phyloP scores from a whole-genome alignment of 495 filamentous ascomycete genomes.

The Aspergillus nanangensis region DNA sequence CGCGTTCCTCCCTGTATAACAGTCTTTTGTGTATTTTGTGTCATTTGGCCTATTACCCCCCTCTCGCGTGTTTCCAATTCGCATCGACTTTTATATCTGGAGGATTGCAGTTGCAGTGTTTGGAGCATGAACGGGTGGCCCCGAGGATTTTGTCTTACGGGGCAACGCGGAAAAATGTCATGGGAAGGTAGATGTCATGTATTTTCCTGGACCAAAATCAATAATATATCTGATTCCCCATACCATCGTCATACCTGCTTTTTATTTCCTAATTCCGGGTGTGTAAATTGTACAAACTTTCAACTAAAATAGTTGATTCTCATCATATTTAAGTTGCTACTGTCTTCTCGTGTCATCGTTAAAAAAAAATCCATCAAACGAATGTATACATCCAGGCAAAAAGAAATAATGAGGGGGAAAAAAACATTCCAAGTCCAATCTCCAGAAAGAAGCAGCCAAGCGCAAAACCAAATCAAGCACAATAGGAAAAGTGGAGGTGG shows the following conservation, averaged over 20 bases:
- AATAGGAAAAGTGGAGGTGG: too few relatives aligned
- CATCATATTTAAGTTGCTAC: neutral
- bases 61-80: neutral
- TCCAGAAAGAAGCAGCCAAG: too few relatives aligned
- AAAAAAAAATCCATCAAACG: neutral
- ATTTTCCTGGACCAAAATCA: neutral
- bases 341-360: neutral
- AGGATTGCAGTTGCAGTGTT: constrained; percentile 12
- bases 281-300: too few relatives aligned
- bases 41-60: constrained; percentile 9
- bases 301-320: too few relatives aligned
- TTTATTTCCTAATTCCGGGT: neutral
- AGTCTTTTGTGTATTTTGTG: constrained; percentile 13
- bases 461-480: too few relatives aligned
- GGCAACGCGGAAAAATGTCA: neutral
- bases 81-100: constrained; percentile 4
- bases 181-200: constrained; percentile 4
- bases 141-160: neutral
- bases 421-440: too few relatives aligned
- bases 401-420: too few relatives aligned
- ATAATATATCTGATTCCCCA: constrained; percentile 7
- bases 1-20: constrained; percentile 27
- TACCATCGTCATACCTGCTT: neutral
- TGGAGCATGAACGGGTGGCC: neutral
- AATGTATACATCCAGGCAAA: neutral